Conservation (phyloP, 2,329 filamentous ascomycete species). For the Botryotinia calthae region DNA sequence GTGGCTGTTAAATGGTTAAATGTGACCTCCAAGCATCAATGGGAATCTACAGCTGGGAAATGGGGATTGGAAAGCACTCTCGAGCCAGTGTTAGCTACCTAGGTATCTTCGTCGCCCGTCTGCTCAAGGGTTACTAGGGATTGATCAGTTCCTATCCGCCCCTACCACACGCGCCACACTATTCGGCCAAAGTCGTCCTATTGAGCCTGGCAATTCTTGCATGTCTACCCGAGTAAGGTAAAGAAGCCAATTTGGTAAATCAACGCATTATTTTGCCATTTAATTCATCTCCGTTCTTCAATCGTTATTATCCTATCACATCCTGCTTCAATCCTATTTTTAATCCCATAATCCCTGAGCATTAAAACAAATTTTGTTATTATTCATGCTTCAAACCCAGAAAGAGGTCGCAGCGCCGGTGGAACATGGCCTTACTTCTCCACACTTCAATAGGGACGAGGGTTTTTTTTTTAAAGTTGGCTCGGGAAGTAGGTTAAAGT, state of each 20-base stretch:
- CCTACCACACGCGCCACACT: neutral
- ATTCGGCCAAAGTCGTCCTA: neutral
- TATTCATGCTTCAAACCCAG: slow-evolving; percentile 20
- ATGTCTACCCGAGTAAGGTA: neutral
- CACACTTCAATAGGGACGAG: slow-evolving; percentile 13
- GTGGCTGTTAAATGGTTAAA: neutral
- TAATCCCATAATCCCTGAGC: slow-evolving; percentile 21
- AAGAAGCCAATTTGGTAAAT: neutral
- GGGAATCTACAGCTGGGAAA: neutral
- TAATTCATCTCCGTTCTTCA: slow-evolving; percentile 20
- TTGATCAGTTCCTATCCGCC: neutral
- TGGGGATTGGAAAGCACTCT: neutral
- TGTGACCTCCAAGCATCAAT: neutral
- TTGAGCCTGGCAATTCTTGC: neutral
- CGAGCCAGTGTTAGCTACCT: neutral
- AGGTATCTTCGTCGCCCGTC: neutral
- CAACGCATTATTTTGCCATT: slow-evolving; percentile 25
- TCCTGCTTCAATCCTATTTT: slow-evolving; percentile 18
- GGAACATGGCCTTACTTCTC: slow-evolving; percentile 13
- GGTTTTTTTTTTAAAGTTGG: neutral
- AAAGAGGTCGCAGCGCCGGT: slow-evolving; percentile 19
- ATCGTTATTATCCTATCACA: slow-evolving; percentile 16
- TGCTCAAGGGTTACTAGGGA: neutral
- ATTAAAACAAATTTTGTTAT: slow-evolving; percentile 19
- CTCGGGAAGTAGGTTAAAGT: slow-evolving; percentile 16